Conservation (phyloP, 1,284 basidiomycete genomes). For the Fistulinella cinereoalba region DNA sequence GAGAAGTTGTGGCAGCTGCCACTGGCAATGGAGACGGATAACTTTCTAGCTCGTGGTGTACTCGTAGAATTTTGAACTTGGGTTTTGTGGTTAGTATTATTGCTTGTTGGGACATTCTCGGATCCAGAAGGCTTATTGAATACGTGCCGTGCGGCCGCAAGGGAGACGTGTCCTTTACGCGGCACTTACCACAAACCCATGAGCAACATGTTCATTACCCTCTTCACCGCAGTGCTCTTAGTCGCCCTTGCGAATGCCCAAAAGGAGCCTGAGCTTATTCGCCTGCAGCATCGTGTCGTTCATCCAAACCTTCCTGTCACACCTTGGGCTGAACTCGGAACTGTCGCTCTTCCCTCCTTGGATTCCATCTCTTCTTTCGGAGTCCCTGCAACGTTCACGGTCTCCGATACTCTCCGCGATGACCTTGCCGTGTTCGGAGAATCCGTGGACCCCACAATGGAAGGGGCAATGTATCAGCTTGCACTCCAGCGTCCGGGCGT, state of each 20-base stretch:
- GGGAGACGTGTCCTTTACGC: no score
- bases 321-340: slow-evolving; percentile 35
- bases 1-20: no score
- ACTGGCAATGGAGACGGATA: no score
- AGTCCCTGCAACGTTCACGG: slow-evolving; percentile 27
- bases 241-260: slow-evolving; percentile 12
- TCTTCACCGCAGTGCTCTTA: slow-evolving; percentile 16
- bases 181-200: no score
- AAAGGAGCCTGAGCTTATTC: slow-evolving; percentile 15
- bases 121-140: no score
- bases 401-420: slow-evolving; percentile 41
- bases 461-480: slow-evolving; percentile 66
- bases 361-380: slow-evolving; percentile 24
- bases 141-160: no score
- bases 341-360: slow-evolving; percentile 32
- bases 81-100: no score
- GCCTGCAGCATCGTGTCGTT: slow-evolving; percentile 40
- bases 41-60: no score
- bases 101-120: no score
- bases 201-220: slow-evolving; percentile 5
- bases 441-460: slow-evolving; percentile 35
- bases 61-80: no score
- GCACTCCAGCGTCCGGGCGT: slow-evolving; percentile 60
- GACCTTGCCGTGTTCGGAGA: slow-evolving; percentile 45
- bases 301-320: slow-evolving; percentile 37